A percentile compares a stretch with the other conserved stretches of the same genome.
Evolutionary conservation across 495 filamentous ascomycete genomes (phyloP).

Genomic region (Filosporella fistucella): DNA sequence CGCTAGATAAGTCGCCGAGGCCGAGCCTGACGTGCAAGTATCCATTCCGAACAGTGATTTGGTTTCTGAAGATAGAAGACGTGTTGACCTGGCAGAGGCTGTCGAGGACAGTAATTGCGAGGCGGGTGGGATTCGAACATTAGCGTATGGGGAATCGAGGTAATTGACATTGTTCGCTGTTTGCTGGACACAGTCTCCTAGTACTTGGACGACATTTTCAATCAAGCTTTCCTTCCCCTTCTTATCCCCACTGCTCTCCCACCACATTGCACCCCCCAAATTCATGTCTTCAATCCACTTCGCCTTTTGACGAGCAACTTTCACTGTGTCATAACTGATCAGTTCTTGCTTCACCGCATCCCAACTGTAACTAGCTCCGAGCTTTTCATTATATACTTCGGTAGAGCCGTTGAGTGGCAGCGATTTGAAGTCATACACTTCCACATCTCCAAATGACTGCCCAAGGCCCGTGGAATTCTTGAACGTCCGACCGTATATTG

Average conservation of each 20-base stretch:
- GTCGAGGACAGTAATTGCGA: too few relatives aligned
- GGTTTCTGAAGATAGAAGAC: too few relatives aligned
- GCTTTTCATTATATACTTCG: constrained; percentile 41
- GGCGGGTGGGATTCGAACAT: too few relatives aligned
- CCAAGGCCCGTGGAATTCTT: constrained; percentile 71
- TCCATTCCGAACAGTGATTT: too few relatives aligned
- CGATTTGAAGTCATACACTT: constrained; percentile 77
- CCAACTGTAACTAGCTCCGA: constrained; percentile 67
- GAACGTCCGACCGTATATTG: constrained; percentile 87
- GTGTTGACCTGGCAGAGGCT: too few relatives aligned
- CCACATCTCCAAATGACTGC: constrained; percentile 41
- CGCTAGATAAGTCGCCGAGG: too few relatives aligned
- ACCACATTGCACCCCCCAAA: constrained; percentile 88
- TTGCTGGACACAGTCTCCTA: constrained; percentile 42
- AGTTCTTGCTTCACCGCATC: constrained; percentile 50
- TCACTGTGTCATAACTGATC: constrained; percentile 71
- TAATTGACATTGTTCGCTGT: constrained; percentile 62
- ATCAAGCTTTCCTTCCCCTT: constrained; percentile 61
- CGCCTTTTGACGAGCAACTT: constrained; percentile 60
- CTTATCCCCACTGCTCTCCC: constrained; percentile 83
- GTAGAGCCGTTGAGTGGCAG: constrained; percentile 44
- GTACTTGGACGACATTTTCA: constrained; percentile 52
- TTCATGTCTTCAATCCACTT: constrained; percentile 55
- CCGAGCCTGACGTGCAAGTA: too few relatives aligned
- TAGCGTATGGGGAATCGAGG: constrained; percentile 74